Evolutionary conservation across 1,139 yeast genomes (phyloP).

Genomic region (Geotrichum australiense): DNA sequence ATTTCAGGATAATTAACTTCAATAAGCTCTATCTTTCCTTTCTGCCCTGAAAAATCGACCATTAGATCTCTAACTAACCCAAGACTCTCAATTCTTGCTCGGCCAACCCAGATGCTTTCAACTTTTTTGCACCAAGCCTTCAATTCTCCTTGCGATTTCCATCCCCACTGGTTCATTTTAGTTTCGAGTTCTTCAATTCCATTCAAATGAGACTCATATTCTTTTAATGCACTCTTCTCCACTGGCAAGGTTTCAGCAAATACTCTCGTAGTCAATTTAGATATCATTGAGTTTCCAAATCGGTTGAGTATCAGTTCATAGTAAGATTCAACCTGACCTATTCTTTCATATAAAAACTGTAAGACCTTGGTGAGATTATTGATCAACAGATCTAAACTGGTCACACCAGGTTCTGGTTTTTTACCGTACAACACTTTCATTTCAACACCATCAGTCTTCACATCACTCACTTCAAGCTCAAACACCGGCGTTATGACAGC

Average conservation of each 20-base stretch:
- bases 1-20: neutral
- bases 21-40: too few species aligned
- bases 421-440: too few species aligned
- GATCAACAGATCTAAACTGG: slow-evolving; percentile 14
- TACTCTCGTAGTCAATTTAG: slow-evolving; percentile 20
- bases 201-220: slow-evolving; percentile 24
- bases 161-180: slow-evolving; percentile 10
- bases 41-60: too few species aligned
- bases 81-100: neutral
- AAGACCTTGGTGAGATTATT: slow-evolving; percentile 20
- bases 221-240: slow-evolving; percentile 19
- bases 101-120: slow-evolving; percentile 10
- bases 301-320: slow-evolving; percentile 22
- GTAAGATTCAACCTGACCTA: slow-evolving; percentile 18
- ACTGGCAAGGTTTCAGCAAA: slow-evolving; percentile 26
- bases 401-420: slow-evolving; percentile 3
- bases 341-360: slow-evolving; percentile 21
- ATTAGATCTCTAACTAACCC: too few species aligned
- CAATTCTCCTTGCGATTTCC: slow-evolving; percentile 13
- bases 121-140: slow-evolving; percentile 4
- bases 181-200: slow-evolving; percentile 18
- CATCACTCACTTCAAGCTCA: slow-evolving; percentile 16
- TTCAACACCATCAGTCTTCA: neutral
- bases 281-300: slow-evolving; percentile 23
- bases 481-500: slow-evolving; percentile 23